phyloP scores from a whole-genome alignment of 805 yeast species.

The Candida golubevii region DNA sequence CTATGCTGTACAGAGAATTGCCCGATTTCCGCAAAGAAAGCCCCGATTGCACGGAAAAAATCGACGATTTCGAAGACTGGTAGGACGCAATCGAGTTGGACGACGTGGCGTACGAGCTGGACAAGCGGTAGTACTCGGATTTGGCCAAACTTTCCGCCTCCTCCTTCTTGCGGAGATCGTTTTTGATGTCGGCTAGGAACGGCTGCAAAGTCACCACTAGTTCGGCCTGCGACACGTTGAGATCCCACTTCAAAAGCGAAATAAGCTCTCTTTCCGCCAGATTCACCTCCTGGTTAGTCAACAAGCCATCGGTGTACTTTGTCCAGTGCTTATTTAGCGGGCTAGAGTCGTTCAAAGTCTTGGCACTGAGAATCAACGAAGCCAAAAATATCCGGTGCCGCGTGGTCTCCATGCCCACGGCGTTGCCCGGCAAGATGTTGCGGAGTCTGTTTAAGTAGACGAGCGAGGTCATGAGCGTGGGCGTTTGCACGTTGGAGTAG shows the following conservation, averaged over 20 bases:
- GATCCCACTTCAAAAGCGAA: conserved; percentile 79
- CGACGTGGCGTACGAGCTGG: conserved; percentile 13
- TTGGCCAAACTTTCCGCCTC: conserved; percentile 13
- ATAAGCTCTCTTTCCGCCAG: conserved; percentile 88
- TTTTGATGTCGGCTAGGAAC: conserved; percentile 70
- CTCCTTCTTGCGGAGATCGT: conserved; percentile 8
- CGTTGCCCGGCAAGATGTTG: conserved; percentile 75
- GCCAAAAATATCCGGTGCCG: conserved; percentile 91
- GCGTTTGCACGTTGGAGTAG: conserved; percentile 88
- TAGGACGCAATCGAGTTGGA: conserved; percentile 16
- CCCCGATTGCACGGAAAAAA: conserved; percentile 9
- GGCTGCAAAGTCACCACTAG: conserved; percentile 66
- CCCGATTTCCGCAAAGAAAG: conserved; percentile 14
- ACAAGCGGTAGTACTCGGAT: conserved; percentile 18
- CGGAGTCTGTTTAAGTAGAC: conserved; percentile 79
- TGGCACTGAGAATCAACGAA: conserved; percentile 85
- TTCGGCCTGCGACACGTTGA: conserved; percentile 67
- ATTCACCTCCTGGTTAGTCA: conserved; percentile 74
- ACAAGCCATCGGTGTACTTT: conserved; percentile 80
- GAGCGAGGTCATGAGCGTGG: conserved; percentile 89
- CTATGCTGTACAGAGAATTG: conserved; percentile 11
- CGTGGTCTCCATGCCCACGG: conserved; percentile 89
- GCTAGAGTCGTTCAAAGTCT: conserved; percentile 85
- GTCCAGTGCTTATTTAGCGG: conserved; percentile 98
- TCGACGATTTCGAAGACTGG: conserved; percentile 10